Conservation (phyloP, 2,329 filamentous ascomycete genomes). For the Nigrospora oryzae region DNA sequence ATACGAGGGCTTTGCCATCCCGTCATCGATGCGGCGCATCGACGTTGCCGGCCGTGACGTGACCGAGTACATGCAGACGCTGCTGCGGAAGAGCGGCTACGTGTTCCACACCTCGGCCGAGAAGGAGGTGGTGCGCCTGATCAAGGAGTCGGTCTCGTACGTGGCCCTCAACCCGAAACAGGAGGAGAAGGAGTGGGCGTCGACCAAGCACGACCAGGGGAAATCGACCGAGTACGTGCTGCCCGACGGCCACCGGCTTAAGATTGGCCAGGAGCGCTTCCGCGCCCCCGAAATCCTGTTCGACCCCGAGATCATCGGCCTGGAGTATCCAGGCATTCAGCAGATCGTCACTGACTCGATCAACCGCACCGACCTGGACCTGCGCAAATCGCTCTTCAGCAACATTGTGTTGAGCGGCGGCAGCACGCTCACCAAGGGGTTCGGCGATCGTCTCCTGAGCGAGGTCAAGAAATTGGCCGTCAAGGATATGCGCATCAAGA, state of each 20-base stretch:
- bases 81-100: slow-evolving; percentile 86
- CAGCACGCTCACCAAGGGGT: slow-evolving; percentile 92
- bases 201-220: slow-evolving; percentile 65
- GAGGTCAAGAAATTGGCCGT: slow-evolving; percentile 91
- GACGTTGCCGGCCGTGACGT: slow-evolving; percentile 95
- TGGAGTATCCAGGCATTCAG: slow-evolving; percentile 94
- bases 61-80: slow-evolving; percentile 85
- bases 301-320: slow-evolving; percentile 91
- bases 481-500: slow-evolving; percentile 99
- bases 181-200: slow-evolving; percentile 94
- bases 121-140: slow-evolving; percentile 95
- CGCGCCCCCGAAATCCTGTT: slow-evolving; percentile 95
- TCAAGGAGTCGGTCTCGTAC: slow-evolving; percentile 93
- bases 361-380: slow-evolving; percentile 87
- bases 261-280: slow-evolving; percentile 91
- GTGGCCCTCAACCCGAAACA: slow-evolving; percentile 83
- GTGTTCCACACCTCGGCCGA: slow-evolving; percentile 97
- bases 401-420: slow-evolving; percentile 97
- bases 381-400: slow-evolving; percentile 86
- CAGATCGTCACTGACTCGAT: slow-evolving; percentile 98
- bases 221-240: slow-evolving; percentile 82
- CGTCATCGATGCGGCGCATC: slow-evolving; percentile 88
- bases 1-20: slow-evolving; percentile 95
- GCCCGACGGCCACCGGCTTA: slow-evolving; percentile 84
- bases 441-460: slow-evolving; percentile 83